Evolutionary conservation across 805 yeast species (phyloP), one percentile per base, ranked within the genome.

Genomic region (Ascoidea rubescens): DNA sequence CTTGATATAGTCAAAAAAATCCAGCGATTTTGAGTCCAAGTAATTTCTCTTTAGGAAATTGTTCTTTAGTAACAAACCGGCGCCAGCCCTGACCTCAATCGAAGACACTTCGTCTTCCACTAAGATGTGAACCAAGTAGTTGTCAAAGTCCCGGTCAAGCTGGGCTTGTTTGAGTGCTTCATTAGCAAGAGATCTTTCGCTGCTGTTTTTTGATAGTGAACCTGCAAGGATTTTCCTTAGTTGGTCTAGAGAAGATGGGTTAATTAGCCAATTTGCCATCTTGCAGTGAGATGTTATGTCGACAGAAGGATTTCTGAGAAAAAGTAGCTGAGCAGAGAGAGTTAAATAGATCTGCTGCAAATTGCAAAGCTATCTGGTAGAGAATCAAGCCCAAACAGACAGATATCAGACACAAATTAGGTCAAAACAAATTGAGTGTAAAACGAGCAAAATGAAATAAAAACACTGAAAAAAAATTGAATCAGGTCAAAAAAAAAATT

Each of bases 61-160:
- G 66, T 90, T 91, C 63, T 93, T 91, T 65, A 93, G 74, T 60
- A 82, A 72, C 54, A 90, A 67, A 7, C 98, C 99, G 1, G 97
- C 91, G 0, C 95, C 82, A 0, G 96, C 96, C 51, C 96, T 74
- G 7, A 81, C 73, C 46, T 79, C 80, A 0, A 79, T 66, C n/a
- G 69, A 67, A 31, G 68, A 59, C 7, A 75, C 68, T 8, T 63
- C 63, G 47, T 81, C 82, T 45, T 67, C 65, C 17, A 86, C 77
- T 45, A 93, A 71, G 48, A 90, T 74, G 60, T 78, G 79, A 44
- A 87, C 73, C 32, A 91, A 70, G 65, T 91, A 91, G 64, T 87
- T 87, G 59, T 84, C 84, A 58, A 88, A 78, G 64, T 89, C 95
- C 0, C 87, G 82, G 60, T 84, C 87, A 14, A 61, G 55, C 56